phyloP scores from a whole-genome alignment of 331 rosid genomes.

The Quercus tomentella region DNA sequence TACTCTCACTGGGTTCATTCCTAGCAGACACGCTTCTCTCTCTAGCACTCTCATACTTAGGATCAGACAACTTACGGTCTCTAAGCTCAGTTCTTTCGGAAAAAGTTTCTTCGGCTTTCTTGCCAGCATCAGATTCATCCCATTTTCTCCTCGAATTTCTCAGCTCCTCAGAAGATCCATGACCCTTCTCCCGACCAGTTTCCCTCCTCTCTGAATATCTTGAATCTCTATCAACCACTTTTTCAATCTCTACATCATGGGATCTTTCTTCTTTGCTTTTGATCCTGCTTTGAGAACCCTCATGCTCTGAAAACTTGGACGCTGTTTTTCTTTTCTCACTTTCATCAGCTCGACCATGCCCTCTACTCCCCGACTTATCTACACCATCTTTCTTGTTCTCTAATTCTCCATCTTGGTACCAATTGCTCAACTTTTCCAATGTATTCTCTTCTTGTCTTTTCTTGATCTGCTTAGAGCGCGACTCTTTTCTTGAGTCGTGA shows the following conservation, averaged over 20 bases:
- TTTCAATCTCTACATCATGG: constrained; percentile 44
- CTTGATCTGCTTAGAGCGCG: constrained; percentile 57
- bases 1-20: constrained; percentile 66
- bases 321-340: constrained; percentile 53
- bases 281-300: constrained; percentile 49
- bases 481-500: constrained; percentile 64
- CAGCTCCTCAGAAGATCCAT: constrained; percentile 63
- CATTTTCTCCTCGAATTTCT: constrained; percentile 85
- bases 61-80: constrained; percentile 52
- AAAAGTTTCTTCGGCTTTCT: constrained; percentile 45
- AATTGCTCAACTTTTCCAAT: constrained; percentile 85
- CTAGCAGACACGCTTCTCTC: constrained; percentile 57
- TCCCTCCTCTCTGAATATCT: constrained; percentile 61
- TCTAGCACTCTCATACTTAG: constrained; percentile 52
- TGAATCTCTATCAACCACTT: constrained; percentile 54
- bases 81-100: constrained; percentile 53
- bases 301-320: constrained; percentile 46
- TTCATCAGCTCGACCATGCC: constrained; percentile 38
- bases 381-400: constrained; percentile 65
- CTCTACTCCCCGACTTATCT: constrained; percentile 50
- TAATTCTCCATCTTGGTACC: constrained; percentile 90
- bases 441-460: constrained; percentile 91
- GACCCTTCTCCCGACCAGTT: constrained; percentile 64
- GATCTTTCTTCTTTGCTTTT: constrained; percentile 55
- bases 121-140: constrained; percentile 71